A percentile compares a stretch with the other conserved stretches of the same genome.
Evolutionary conservation across 176 grass and related monocot genomes (phyloP).

Genomic region (Hordeum marinum): DNA sequence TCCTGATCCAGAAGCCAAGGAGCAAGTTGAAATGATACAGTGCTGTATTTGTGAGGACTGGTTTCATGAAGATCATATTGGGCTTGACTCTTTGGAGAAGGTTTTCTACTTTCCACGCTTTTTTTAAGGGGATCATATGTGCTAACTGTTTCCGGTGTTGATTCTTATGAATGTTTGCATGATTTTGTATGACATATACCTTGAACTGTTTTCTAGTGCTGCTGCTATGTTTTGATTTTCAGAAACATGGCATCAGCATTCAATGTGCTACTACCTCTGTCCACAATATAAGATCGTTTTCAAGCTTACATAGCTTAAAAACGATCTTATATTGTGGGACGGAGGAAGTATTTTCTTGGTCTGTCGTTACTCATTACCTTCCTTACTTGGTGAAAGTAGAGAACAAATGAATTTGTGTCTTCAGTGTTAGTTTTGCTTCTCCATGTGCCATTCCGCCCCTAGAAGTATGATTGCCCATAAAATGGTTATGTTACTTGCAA

Average conservation of each 20-base stretch:
- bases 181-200: not conserved
- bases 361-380: not conserved
- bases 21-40: slow-evolving; percentile 98
- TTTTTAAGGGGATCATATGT: slow-evolving; percentile 8
- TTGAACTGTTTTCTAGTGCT: not conserved
- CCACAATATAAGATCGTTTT: no score
- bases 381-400: slow-evolving; percentile 1
- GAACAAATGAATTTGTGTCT: not conserved
- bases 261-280: not conserved
- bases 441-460: not conserved
- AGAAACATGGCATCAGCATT: not conserved
- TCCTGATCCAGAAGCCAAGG: slow-evolving; percentile 89
- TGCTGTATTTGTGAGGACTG: slow-evolving; percentile 97
- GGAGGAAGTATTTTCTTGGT: not conserved
- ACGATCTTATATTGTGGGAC: no score
- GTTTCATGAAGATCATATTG: slow-evolving; percentile 95
- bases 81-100: slow-evolving; percentile 66
- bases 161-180: slow-evolving; percentile 9
- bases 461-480: not conserved
- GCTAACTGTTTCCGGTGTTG: not conserved
- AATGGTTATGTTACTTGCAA: not conserved
- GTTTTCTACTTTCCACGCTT: slow-evolving; percentile 36
- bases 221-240: not conserved
- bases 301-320: no score
- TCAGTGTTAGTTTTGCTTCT: not conserved